Percentiles rank a stretch among this genome's conserved stretches.
These are phyloP conservation scores for Trichophyton mentagrophytes DNA, from an alignment of 2,329 filamentous ascomycete species.

Conservation along the genomic window DNA sequence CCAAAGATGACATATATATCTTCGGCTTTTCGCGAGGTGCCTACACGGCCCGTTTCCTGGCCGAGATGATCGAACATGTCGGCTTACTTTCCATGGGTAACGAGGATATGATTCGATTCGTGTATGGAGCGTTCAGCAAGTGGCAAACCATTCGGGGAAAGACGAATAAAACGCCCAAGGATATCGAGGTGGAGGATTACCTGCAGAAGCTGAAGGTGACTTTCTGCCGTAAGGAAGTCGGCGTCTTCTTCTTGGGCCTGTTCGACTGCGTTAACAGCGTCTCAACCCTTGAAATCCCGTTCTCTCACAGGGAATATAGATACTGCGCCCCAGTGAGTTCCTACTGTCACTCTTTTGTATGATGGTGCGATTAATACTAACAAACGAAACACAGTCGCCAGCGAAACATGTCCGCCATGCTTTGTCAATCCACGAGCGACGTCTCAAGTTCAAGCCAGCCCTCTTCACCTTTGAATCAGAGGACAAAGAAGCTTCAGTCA, in stretches of 20 bases:
- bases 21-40: slow-evolving; percentile 44
- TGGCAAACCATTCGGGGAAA: slow-evolving; percentile 24
- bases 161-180: slow-evolving; percentile 14
- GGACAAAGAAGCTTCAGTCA: slow-evolving; percentile 28
- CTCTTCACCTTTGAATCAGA: slow-evolving; percentile 26
- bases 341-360: slow-evolving; percentile 5
- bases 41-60: slow-evolving; percentile 42
- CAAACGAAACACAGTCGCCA: slow-evolving; percentile 20
- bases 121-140: slow-evolving; percentile 25
- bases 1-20: slow-evolving; percentile 42
- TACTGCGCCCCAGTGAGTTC: slow-evolving; percentile 27
- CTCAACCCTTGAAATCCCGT: slow-evolving; percentile 21
- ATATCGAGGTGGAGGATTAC: slow-evolving; percentile 14
- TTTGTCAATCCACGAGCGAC: slow-evolving; percentile 42
- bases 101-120: slow-evolving; percentile 43
- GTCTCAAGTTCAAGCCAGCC: slow-evolving; percentile 44
- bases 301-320: slow-evolving; percentile 27
- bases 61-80: slow-evolving; percentile 39
- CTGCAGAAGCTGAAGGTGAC: slow-evolving; percentile 38
- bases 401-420: slow-evolving; percentile 40
- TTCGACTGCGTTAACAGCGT: slow-evolving; percentile 46
- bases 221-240: slow-evolving; percentile 37
- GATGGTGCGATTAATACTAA: slow-evolving; percentile 12
- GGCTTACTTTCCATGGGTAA: slow-evolving; percentile 41
- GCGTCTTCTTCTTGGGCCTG: slow-evolving; percentile 43